Percentiles rank a stretch among this genome's conserved stretches.
These are phyloP conservation scores for Penicillium sp. DNA, from an alignment of 2,329 filamentous ascomycete genomes.

Conservation along the genomic window DNA sequence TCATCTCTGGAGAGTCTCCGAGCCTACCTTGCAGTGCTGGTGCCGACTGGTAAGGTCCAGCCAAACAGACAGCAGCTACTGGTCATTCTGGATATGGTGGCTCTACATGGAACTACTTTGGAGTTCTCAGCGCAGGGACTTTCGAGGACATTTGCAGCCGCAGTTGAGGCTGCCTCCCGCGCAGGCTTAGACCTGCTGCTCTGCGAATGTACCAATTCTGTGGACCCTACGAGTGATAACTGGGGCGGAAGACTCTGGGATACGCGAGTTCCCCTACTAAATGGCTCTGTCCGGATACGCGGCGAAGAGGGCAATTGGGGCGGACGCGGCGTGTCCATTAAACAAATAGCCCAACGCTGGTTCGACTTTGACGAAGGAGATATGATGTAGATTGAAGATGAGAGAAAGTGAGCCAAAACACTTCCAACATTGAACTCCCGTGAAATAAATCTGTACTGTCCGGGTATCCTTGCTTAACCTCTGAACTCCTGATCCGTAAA, in stretches of 20 bases:
- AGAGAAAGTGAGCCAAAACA: conserved; percentile 9
- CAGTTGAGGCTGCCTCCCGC: conserved; percentile 36
- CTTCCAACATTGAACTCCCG: conserved; percentile 24
- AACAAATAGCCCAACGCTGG: conserved; percentile 60
- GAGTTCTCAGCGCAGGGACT: conserved; percentile 49
- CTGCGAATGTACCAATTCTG: conserved; percentile 39
- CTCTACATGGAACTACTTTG: conserved; percentile 40
- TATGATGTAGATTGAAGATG: conserved; percentile 10
- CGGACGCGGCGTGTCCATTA: conserved; percentile 56
- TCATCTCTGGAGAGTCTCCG: conserved; percentile 72
- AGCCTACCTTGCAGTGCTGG: conserved; percentile 63
- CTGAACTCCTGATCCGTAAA: conserved; percentile 38
- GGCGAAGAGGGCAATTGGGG: conserved; percentile 53
- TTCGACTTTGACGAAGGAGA: conserved; percentile 51
- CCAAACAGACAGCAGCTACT: conserved; percentile 22
- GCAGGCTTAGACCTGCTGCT: conserved; percentile 34
- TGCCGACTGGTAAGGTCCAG: neutral
- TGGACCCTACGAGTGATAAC: conserved; percentile 27
- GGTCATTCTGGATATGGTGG: conserved; percentile 40
- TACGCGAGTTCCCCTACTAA: conserved; percentile 59
- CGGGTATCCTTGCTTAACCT: conserved; percentile 40
- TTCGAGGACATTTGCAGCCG: conserved; percentile 42
- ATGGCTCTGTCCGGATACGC: conserved; percentile 48
- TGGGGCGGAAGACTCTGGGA: conserved; percentile 39
- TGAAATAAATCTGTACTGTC: conserved; percentile 26